Conservation (phyloP, 106 monocot species). For the Vanilla planifolia region DNA sequence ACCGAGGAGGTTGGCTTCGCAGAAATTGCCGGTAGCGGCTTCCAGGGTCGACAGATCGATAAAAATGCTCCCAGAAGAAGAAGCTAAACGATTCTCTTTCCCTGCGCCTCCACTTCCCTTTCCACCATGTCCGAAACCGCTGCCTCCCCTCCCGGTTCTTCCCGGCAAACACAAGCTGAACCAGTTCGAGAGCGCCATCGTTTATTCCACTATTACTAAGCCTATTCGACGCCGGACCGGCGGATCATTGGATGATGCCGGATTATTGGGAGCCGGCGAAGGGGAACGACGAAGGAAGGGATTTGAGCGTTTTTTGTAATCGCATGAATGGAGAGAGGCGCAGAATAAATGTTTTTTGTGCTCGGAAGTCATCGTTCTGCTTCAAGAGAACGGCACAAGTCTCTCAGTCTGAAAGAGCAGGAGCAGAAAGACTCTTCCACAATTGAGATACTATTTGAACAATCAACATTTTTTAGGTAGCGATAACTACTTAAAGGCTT, state of each 20-base stretch:
- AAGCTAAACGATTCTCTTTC: neutral
- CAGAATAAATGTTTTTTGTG: too few relatives aligned
- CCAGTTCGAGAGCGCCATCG: constrained; percentile 15
- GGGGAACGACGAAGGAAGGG: neutral
- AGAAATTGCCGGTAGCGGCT: constrained; percentile 57
- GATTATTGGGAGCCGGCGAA: neutral
- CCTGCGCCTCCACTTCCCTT: neutral
- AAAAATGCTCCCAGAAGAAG: constrained; percentile 30
- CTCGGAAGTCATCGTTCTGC: too few relatives aligned
- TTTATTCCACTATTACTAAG: too few relatives aligned
- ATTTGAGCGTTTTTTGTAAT: neutral
- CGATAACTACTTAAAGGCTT: too few relatives aligned
- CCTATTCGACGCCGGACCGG: neutral
- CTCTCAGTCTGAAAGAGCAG: too few relatives aligned
- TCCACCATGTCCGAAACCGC: constrained; percentile 4
- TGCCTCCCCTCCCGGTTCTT: constrained; percentile 5
- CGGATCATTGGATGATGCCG: neutral
- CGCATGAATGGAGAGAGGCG: neutral
- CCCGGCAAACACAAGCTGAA: constrained; percentile 14
- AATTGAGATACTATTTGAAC: too few relatives aligned
- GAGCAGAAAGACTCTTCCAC: too few relatives aligned
- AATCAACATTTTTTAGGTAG: too few relatives aligned
- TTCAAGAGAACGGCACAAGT: too few relatives aligned
- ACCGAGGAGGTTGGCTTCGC: constrained; percentile 58
- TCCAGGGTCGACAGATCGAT: constrained; percentile 36